Evolutionary conservation across 1,284 basidiomycete species (phyloP), one percentile per base, ranked within the genome.

Genomic region (Cryptococcus sp.): DNA sequence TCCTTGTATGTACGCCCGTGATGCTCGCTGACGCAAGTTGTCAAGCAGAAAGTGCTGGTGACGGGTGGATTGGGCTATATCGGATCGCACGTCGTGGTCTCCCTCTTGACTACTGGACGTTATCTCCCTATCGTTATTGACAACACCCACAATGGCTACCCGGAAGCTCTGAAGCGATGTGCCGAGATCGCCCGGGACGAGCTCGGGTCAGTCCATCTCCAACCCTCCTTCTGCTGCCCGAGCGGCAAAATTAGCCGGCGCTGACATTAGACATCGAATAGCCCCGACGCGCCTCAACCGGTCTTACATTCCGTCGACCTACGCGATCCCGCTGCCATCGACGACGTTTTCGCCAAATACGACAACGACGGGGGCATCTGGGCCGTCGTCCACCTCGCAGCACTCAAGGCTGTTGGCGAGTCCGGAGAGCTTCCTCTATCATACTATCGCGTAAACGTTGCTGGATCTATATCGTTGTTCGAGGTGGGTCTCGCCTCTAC

Each of bases 321-420:
- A 57, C 90, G 88, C 17, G 83, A 85, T 54, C 81, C 84, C 41
- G 84, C 85, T 3, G 83, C 90, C 65, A 83, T 96, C 60, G 84
- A 87, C 60, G 79, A 81, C 17, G 85, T 96, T 16, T 96, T 97
- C 69, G 85, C 88, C 59, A 84, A 85, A 70, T 93, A 93, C 76
- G 74, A 78, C 54, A 35, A 40, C 0, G 88, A 90, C 71, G 90
- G 91, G 44, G 92, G 91, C n/a, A 92, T 99, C 69, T 97, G 92
- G 90, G 95, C 93, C 58, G 92, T 97, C 49, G 85, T 99, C 62
- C 96, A 99, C 78, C 87, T 98, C 60, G 96, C 95, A 22, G 96
- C 96, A 3, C 89, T 93, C 83, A 99, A 99, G 82, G 93, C 95
- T 16, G 96, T 99, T 27, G 96, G 96, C 53, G 96, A 99, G 80